A percentile compares a stretch with the other conserved stretches of the same genome.
Conservation (phyloP, 495 filamentous ascomycete genomes). For the Penicillium coffeae region DNA sequence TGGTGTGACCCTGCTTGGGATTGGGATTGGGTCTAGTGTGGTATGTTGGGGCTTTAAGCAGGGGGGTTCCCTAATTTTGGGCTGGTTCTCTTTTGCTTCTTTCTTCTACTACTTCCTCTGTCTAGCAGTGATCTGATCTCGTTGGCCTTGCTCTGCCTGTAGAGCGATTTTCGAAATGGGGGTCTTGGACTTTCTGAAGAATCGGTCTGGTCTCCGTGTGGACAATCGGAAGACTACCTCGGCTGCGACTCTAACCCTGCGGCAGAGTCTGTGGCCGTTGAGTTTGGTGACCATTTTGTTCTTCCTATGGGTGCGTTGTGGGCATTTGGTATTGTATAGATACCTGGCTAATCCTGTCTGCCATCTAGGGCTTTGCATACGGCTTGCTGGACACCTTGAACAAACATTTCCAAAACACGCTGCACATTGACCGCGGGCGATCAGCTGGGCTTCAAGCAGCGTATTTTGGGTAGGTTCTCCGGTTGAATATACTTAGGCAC, state of each 20-base stretch:
- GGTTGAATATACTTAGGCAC: too few species aligned
- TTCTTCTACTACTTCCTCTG: background rate
- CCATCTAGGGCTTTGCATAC: slow-evolving; percentile 52
- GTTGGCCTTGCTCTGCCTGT: background rate
- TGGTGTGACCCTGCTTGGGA: slow-evolving; percentile 10
- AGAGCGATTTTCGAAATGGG: background rate
- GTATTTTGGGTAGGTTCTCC: slow-evolving; percentile 40
- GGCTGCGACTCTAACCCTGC: slow-evolving; percentile 55
- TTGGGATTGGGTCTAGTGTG: too few species aligned
- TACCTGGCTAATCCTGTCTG: background rate
- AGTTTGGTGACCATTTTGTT: slow-evolving; percentile 57
- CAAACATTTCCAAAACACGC: slow-evolving; percentile 54
- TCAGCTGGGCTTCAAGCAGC: slow-evolving; percentile 54
- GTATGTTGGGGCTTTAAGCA: background rate
- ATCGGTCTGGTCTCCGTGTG: slow-evolving; percentile 29
- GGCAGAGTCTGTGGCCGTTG: slow-evolving; percentile 52
- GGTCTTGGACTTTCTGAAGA: slow-evolving; percentile 24
- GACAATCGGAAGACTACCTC: slow-evolving; percentile 50
- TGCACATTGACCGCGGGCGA: slow-evolving; percentile 46
- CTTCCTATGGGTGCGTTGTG: slow-evolving; percentile 58
- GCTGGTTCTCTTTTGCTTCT: background rate
- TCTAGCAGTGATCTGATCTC: too few species aligned
- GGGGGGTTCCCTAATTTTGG: background rate
- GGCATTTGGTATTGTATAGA: background rate
- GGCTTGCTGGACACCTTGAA: slow-evolving; percentile 45